Conservation (phyloP, 1,139 yeast genomes). For the Magnusiomyces tetraspermus region DNA sequence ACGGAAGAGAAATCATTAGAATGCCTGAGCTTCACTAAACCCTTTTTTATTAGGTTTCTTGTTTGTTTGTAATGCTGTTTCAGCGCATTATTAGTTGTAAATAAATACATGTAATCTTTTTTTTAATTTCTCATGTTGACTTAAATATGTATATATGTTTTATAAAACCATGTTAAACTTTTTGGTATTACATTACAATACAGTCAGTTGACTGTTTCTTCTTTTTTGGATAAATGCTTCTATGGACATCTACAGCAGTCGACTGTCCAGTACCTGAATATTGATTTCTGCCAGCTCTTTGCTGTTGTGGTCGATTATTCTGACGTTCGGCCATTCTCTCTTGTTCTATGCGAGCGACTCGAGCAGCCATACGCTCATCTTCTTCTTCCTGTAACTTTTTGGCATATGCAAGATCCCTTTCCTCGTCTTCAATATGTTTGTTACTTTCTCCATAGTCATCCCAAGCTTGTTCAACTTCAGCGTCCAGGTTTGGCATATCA, state of each 20-base stretch:
- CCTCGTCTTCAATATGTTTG: conserved; percentile 15
- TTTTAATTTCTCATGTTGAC: background rate
- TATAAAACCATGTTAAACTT: background rate
- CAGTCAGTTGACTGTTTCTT: background rate
- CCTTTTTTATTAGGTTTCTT: background rate
- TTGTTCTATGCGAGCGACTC: conserved; percentile 23
- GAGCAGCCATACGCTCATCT: conserved; percentile 45
- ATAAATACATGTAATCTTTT: background rate
- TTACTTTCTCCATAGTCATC: conserved; percentile 9
- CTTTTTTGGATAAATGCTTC: background rate
- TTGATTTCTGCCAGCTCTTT: background rate
- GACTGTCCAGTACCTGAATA: background rate
- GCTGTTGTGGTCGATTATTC: background rate
- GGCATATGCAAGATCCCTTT: conserved; percentile 40
- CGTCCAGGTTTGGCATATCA: background rate
- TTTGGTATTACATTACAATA: background rate
- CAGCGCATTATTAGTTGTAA: too few relatives aligned
- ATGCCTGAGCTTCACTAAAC: conserved; percentile 59
- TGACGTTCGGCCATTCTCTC: background rate
- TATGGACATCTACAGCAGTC: too few relatives aligned
- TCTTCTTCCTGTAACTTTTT: conserved; percentile 53
- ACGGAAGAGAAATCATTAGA: conserved; percentile 61
- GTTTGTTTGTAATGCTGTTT: background rate
- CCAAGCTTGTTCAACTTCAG: conserved; percentile 28
- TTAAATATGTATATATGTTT: too few relatives aligned